Percentiles rank a stretch among this genome's conserved stretches.
phyloP scores from a whole-genome alignment of 2,329 filamentous ascomycete genomes.

The Sphaerulina musiva region DNA sequence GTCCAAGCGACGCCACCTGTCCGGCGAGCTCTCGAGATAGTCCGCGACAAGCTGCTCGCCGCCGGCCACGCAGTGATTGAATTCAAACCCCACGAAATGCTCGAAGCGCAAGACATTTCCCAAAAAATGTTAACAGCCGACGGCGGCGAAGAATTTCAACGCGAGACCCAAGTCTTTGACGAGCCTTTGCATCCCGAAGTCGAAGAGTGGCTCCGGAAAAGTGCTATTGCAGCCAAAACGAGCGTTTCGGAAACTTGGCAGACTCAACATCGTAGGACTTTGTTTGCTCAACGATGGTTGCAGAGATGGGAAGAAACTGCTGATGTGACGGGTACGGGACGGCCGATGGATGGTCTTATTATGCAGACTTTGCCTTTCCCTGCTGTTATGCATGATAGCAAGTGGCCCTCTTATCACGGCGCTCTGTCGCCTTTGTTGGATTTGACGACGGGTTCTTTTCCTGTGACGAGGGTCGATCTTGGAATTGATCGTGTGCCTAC shows the following conservation, averaged over 20 bases:
- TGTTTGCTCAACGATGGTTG: slow-evolving; percentile 14
- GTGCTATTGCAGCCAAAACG: slow-evolving; percentile 8
- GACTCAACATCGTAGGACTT: slow-evolving; percentile 8
- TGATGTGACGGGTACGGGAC: slow-evolving; percentile 7
- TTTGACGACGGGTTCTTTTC: slow-evolving; percentile 15
- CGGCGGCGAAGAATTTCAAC: slow-evolving; percentile 16
- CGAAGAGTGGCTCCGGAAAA: slow-evolving; percentile 10
- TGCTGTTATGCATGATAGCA: slow-evolving; percentile 10
- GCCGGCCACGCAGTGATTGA: slow-evolving; percentile 16
- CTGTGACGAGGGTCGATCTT: slow-evolving; percentile 19
- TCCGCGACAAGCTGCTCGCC: slow-evolving; percentile 5
- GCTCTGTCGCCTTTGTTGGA: slow-evolving; percentile 13
- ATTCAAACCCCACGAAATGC: slow-evolving; percentile 13
- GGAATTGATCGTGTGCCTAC: slow-evolving; percentile 9
- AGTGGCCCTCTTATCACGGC: slow-evolving; percentile 12
- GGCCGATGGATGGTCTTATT: slow-evolving; percentile 17
- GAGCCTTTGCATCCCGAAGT: slow-evolving; percentile 10
- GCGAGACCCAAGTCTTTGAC: slow-evolving; percentile 8
- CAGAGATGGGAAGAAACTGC: slow-evolving; percentile 14
- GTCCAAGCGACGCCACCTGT: slow-evolving; percentile 10
- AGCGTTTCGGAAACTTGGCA: slow-evolving; percentile 16
- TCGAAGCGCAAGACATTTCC: slow-evolving; percentile 8
- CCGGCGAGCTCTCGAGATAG: slow-evolving; percentile 9
- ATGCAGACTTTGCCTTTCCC: slow-evolving; percentile 16
- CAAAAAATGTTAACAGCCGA: slow-evolving; percentile 16